Percentiles rank a stretch among this genome's conserved stretches.
phyloP scores from a whole-genome alignment of 345 rosid genomes.

The Eucalyptus polyanthemos region DNA sequence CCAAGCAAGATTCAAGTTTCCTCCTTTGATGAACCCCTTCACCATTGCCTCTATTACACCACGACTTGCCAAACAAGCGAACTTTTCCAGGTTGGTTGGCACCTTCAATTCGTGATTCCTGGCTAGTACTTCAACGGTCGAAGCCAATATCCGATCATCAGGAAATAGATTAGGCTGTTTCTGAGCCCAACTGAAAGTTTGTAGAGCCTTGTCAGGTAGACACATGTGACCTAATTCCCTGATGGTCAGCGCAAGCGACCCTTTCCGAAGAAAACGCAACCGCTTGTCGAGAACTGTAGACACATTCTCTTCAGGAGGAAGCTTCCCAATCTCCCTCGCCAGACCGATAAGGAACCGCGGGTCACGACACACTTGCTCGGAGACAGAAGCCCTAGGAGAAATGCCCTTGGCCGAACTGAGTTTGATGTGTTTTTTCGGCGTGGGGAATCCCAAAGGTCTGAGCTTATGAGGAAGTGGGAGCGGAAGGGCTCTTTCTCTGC shows the following conservation, averaged over 20 bases:
- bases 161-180: conserved; percentile 54
- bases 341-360: conserved; percentile 52
- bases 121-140: conserved; percentile 65
- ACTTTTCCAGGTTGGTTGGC: conserved; percentile 38
- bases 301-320: conserved; percentile 32
- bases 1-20: conserved; percentile 57
- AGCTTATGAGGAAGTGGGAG: conserved; percentile 70
- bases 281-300: conserved; percentile 41
- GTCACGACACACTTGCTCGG: conserved; percentile 33
- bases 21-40: conserved; percentile 57
- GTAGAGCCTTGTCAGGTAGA: conserved; percentile 67
- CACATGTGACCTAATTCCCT: conserved; percentile 80
- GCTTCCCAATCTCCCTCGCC: conserved; percentile 53
- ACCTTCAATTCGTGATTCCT: conserved; percentile 47
- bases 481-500: conserved; percentile 56
- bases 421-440: conserved; percentile 31
- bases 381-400: conserved; percentile 24
- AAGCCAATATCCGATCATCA: conserved; percentile 54
- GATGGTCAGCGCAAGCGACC: conserved; percentile 58
- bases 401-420: background rate
- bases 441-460: conserved; percentile 57
- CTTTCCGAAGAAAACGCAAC: conserved; percentile 57
- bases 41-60: conserved; percentile 80
- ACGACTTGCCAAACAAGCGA: conserved; percentile 35
- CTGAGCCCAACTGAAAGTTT: conserved; percentile 80